Base-by-base conservation (phyloP, 805 yeast genomes). In the Spathaspora boniae region DNA sequence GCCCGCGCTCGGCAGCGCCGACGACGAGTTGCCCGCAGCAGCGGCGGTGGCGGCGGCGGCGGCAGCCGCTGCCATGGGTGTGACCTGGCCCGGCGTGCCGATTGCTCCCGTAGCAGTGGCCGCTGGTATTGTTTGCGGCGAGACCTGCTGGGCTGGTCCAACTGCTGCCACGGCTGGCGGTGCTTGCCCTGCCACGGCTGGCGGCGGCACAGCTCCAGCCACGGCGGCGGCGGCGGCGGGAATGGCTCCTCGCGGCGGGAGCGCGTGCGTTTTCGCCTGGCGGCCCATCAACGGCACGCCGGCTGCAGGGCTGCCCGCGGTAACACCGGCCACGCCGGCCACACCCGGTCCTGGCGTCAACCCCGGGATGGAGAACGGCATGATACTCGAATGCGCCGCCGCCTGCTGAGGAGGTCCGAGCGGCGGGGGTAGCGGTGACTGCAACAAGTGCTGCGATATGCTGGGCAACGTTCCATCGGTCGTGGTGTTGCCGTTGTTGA, bases 1-100 rank as follows among this genome's bases (percentile, higher is more conserved):
- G 14, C 28, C 22, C 23, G 37, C 22, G 14, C 24, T 26, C 18
- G 31, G 37, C 25, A 12, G 12, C 4, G 18, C 15, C 6, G 33
- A 30, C 4, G 31, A 14, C n/a, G n/a, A n/a, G n/a, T n/a, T n/a
- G n/a, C n/a, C n/a, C n/a, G 37, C 25, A 12, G 12, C 4, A 19
- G 12, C 6, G 33, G 23, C 4, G 31, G 9, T 6, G 20, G 18
- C 12, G 1, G 31, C 17, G 12, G 23, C 16, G 16, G 31, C 16
- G 17, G 28, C 16, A 15, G 29, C n/a, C 11, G 31, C 7, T 12
- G 26, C 6, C 14, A 23, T n/a, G 12, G 34, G 34, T 9, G 38
- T 14, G 4, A 22, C 34, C 4, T 24, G 11, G 2, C 12, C 34
- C 9, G 29, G 14, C 9, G 9, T 30, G 11, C 29, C 21, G 16